Evolutionary conservation across 2,329 filamentous ascomycete genomes (phyloP), one percentile per base, ranked within the genome.

Genomic region (Cyphellophora attinorum): DNA sequence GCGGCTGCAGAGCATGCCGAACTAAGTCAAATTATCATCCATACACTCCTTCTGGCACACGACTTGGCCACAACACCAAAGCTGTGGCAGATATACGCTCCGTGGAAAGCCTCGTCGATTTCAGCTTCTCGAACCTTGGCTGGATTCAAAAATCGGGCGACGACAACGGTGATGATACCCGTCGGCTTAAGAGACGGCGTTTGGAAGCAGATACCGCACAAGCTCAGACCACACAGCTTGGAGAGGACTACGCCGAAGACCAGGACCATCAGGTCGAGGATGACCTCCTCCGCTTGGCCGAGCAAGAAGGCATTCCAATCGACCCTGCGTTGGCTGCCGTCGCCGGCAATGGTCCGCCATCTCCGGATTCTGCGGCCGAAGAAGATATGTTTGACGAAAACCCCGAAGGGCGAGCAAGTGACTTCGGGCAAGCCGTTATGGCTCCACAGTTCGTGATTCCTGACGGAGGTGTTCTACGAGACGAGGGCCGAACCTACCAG

Each of bases 41-140:
- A 0, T 94, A 94, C 51, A 76, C 82, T 33, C 91, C 91, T 0
- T 91, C 85, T 50, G 85, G 81, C 38, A 94, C 86, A 1, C 67
- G 89, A 1, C 72, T 96, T 2, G 91, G 91, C 0, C 86, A 95
- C 50, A 86, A 96, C 47, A 98, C 91, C 0, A 82, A 78, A 35
- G 81, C 82, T 19, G 79, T 96, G 31, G 89, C 91, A 2, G 91
- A 98, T 58, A 81, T 84, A 33, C 78, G 91, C 40, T 95, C 88
- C 51, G 77, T 94, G 5, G 89, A 96, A 56, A 80, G 78, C 15
- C 70, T 96, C 14, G 85, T 96, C 6, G 86, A 96, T 54, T 95
- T 95, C 57, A 78, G 83, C 16, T 69, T 84, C 27, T 89, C 93
- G 34, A 98, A 98, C 54, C 65, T 93, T 16, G 74, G 72, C 27